Evolutionary conservation across 129 eudicot genomes (phyloP).

Genomic region (Flaveria sonorensis): DNA sequence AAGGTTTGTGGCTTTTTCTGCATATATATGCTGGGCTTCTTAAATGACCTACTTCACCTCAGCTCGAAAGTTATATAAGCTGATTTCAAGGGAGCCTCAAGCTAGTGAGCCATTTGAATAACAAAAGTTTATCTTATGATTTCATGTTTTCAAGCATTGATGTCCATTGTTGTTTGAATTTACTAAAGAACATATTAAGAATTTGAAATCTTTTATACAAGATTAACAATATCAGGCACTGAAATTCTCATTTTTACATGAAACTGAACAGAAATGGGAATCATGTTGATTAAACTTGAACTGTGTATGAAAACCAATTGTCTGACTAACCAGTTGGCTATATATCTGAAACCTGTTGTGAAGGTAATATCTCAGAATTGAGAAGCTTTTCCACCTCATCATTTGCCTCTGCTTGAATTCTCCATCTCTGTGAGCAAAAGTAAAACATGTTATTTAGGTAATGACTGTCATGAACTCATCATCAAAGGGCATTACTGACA

Average conservation of each 20-base stretch:
- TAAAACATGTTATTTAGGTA: not conserved
- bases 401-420: constrained; percentile 89
- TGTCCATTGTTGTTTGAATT: constrained; percentile 19
- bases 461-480: not conserved
- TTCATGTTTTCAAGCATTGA: constrained; percentile 23
- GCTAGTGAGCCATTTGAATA: not conserved
- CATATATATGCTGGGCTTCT: not conserved
- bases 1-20: not conserved
- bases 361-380: constrained; percentile 51
- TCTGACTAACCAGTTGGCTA: constrained; percentile 23
- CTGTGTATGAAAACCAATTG: not conserved
- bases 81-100: not conserved
- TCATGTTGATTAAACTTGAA: not conserved
- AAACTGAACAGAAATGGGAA: constrained; percentile 6
- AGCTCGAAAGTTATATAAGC: not conserved
- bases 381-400: constrained; percentile 97
- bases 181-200: constrained; percentile 5
- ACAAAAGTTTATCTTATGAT: not conserved
- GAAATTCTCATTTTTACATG: not conserved
- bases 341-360: constrained; percentile 50
- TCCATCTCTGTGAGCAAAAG: constrained; percentile 66
- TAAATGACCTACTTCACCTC: not conserved
- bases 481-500: not conserved
- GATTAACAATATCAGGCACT: not conserved
- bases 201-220: constrained; percentile 22